Percentiles rank a stretch among this genome's conserved stretches.
phyloP scores from a whole-genome alignment of 768 basidiomycete genomes.

The Suillus occidentalis region DNA sequence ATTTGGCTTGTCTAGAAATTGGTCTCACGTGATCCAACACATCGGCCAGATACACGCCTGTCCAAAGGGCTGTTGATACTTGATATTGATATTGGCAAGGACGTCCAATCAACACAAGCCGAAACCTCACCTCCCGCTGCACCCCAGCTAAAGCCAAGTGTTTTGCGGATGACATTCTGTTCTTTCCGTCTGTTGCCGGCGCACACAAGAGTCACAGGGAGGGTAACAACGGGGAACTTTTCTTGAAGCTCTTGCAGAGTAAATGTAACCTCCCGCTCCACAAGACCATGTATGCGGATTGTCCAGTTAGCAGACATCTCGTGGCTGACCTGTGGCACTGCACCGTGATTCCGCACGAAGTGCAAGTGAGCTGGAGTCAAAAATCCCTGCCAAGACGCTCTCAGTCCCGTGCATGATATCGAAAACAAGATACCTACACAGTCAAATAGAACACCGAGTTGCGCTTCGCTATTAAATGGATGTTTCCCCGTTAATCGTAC shows the following conservation, averaged over 20 bases:
- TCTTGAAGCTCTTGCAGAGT: constrained; percentile 45
- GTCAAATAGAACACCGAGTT: constrained; percentile 42
- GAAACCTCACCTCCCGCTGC: constrained; percentile 39
- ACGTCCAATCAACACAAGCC: not conserved
- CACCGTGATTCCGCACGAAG: constrained; percentile 66
- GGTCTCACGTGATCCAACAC: constrained; percentile 49
- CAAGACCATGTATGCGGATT: constrained; percentile 40
- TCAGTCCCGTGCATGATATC: not conserved
- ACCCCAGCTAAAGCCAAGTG: constrained; percentile 58
- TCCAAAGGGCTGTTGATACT: constrained; percentile 57
- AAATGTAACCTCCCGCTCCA: constrained; percentile 38
- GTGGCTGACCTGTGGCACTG: constrained; percentile 48
- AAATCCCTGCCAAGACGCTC: constrained; percentile 41
- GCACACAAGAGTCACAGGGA: constrained; percentile 62
- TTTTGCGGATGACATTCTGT: constrained; percentile 59
- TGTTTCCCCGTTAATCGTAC: constrained; percentile 58
- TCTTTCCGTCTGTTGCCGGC: constrained; percentile 68
- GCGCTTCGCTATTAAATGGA: constrained; percentile 60
- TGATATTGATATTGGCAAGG: constrained; percentile 12
- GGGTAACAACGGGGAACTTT: constrained; percentile 51
- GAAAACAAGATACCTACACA: constrained; percentile 24
- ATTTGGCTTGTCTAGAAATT: constrained; percentile 35
- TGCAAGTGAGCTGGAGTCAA: constrained; percentile 53
- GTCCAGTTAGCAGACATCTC: constrained; percentile 42
- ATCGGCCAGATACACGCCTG: constrained; percentile 58